Evolutionary conservation across 108 stramenopile species (phyloP).

Genomic region (Cyclotella distinguenda): DNA sequence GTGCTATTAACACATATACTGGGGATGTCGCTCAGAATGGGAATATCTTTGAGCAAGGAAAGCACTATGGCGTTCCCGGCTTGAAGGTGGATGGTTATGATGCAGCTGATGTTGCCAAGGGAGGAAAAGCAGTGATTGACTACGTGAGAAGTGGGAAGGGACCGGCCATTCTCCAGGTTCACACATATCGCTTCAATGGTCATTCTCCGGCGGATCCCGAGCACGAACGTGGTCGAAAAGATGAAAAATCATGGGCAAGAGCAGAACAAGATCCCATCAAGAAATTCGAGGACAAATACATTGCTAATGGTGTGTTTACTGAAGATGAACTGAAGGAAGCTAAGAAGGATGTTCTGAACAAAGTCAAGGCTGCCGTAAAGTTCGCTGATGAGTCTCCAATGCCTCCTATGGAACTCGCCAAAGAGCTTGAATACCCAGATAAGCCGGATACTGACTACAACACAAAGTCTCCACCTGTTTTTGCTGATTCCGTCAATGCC

Average conservation of each 20-base stretch:
- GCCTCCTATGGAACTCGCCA: constrained; percentile 93
- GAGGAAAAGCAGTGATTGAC: constrained; percentile 95
- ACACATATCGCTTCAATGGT: constrained; percentile 98
- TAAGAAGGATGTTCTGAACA: constrained; percentile 73
- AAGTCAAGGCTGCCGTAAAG: constrained; percentile 90
- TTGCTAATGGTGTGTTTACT: constrained; percentile 73
- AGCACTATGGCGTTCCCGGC: constrained; percentile 96
- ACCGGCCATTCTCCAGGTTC: constrained; percentile 95
- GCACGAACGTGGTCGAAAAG: constrained; percentile 98
- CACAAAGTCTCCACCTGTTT: constrained; percentile 70
- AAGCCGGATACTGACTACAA: constrained; percentile 95
- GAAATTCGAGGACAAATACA: constrained; percentile 89
- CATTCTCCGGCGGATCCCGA: constrained; percentile 98
- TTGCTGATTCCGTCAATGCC: constrained; percentile 83
- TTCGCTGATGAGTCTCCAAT: constrained; percentile 92
- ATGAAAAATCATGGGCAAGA: constrained; percentile 97
- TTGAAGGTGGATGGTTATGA: constrained; percentile 90
- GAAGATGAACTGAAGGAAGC: constrained; percentile 88
- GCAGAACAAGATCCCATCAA: constrained; percentile 93
- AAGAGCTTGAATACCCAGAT: constrained; percentile 98
- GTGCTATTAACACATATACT: constrained; percentile 98
- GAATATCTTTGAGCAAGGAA: constrained; percentile 90
- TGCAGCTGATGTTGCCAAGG: constrained; percentile 90
- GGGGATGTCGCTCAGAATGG: constrained; percentile 93
- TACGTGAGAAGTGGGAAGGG: constrained; percentile 93